Conservation (phyloP, 2,329 filamentous ascomycete species). For the Microdochium paspali region DNA sequence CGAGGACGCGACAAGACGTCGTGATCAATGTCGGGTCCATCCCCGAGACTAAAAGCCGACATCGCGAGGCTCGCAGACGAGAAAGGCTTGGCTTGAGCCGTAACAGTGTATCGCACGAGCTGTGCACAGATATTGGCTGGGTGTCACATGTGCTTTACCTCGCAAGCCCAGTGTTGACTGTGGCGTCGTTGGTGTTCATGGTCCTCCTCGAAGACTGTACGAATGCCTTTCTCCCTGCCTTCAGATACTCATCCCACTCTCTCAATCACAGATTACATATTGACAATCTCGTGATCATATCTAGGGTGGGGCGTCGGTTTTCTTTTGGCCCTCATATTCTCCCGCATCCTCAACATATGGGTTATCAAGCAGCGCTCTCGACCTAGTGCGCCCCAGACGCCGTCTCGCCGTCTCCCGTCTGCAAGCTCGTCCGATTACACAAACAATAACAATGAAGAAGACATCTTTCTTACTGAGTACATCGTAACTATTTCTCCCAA, state of each 20-base stretch:
- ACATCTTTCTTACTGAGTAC: conserved; percentile 30
- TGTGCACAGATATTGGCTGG: conserved; percentile 27
- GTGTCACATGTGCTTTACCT: conserved; percentile 39
- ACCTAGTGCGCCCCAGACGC: conserved; percentile 7
- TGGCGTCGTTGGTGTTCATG: conserved; percentile 31
- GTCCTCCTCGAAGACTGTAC: conserved; percentile 35
- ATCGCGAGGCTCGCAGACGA: conserved; percentile 16
- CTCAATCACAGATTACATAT: neutral
- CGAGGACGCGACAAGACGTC: conserved; percentile 43
- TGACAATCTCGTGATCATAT: no score
- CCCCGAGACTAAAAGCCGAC: conserved; percentile 25
- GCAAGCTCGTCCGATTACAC: conserved; percentile 2
- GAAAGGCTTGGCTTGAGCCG: conserved; percentile 9
- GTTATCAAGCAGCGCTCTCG: conserved; percentile 42
- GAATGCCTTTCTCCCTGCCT: conserved; percentile 3
- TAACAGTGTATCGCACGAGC: conserved; percentile 9
- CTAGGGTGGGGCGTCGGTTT: conserved; percentile 38
- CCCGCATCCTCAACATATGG: conserved; percentile 45
- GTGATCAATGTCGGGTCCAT: conserved; percentile 48
- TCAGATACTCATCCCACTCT: neutral
- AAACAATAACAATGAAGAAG: conserved; percentile 6
- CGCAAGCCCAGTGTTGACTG: conserved; percentile 34
- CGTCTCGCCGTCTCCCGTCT: conserved; percentile 5
- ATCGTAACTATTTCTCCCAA: conserved; percentile 42
- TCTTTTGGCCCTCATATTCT: conserved; percentile 38